Percentiles rank a stretch among this genome's conserved stretches.
Evolutionary conservation across 768 basidiomycete species (phyloP).

Genomic region (Boletus rubroflammeus): DNA sequence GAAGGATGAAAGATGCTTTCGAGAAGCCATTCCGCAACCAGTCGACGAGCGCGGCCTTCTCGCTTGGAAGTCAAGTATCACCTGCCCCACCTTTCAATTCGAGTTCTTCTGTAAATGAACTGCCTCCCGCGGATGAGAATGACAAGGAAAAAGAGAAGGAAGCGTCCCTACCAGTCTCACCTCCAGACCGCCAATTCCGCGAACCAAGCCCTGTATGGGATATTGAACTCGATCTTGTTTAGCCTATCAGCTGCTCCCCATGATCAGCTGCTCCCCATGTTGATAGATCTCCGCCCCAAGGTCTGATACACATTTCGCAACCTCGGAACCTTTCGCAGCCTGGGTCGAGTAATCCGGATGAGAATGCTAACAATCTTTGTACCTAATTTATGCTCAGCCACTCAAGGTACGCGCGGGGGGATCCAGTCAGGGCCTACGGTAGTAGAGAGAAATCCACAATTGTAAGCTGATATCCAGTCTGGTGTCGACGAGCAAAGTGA

Average conservation of each 20-base stretch:
- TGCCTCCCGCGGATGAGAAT: neutral
- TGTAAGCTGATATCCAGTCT: neutral
- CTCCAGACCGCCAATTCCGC: conserved; percentile 25
- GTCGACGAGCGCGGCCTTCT: conserved; percentile 46
- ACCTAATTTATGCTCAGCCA: neutral
- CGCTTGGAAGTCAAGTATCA: conserved; percentile 27
- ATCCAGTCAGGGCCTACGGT: neutral
- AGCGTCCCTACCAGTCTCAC: neutral
- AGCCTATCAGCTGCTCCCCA: conserved; percentile 18
- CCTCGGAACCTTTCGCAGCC: neutral
- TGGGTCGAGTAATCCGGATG: neutral
- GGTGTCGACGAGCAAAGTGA: neutral
- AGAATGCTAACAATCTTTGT: neutral
- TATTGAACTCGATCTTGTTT: conserved; percentile 57
- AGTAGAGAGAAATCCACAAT: neutral
- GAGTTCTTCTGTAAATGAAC: neutral
- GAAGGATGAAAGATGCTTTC: conserved; percentile 86
- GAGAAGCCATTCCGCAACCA: conserved; percentile 80
- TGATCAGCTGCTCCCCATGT: conserved; percentile 13
- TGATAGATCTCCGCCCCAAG: neutral
- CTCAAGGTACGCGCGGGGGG: too few species aligned
- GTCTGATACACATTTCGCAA: neutral
- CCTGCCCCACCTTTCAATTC: neutral
- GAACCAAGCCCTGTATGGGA: conserved; percentile 68
- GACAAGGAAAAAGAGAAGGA: conserved; percentile 24